A percentile compares a stretch with the other conserved stretches of the same genome.
Conservation (phyloP, 352 stramenopile species). For the Pythium aristosporum region DNA sequence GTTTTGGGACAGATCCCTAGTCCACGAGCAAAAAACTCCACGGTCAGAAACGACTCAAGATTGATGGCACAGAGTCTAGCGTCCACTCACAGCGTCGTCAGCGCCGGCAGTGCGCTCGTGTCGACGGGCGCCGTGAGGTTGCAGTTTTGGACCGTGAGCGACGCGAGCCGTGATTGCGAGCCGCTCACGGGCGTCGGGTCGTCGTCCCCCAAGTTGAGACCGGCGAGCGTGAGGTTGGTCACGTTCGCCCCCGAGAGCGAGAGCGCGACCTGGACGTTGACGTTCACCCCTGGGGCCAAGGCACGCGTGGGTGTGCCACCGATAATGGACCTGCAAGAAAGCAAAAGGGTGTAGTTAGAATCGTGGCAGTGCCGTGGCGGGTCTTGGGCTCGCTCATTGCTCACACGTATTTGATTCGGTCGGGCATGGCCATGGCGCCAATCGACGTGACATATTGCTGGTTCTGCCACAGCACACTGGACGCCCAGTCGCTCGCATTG, state of each 20-base stretch:
- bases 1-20: constrained; percentile 14
- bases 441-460: constrained; percentile 2
- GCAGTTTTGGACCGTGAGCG: constrained; percentile 9
- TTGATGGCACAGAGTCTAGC: neutral
- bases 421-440: constrained; percentile 1
- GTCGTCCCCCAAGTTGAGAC: constrained; percentile 6
- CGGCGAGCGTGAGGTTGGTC: constrained; percentile 15
- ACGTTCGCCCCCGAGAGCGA: constrained; percentile 2
- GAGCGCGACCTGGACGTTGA: constrained; percentile 1
- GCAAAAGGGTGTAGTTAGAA: neutral
- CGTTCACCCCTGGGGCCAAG: neutral
- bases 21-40: neutral
- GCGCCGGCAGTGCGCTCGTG: neutral
- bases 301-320: neutral
- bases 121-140: constrained; percentile 1
- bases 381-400: no score
- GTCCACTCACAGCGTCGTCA: neutral
- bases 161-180: constrained; percentile 7
- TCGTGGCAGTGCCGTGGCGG: neutral
- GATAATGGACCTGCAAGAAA: constrained; percentile 1
- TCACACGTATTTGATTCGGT: constrained; percentile 13
- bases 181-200: neutral
- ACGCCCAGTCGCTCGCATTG: neutral
- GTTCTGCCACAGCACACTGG: constrained; percentile 1
- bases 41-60: neutral